phyloP scores from a whole-genome alignment of 768 basidiomycete species.

The Boletellus ananiceps region DNA sequence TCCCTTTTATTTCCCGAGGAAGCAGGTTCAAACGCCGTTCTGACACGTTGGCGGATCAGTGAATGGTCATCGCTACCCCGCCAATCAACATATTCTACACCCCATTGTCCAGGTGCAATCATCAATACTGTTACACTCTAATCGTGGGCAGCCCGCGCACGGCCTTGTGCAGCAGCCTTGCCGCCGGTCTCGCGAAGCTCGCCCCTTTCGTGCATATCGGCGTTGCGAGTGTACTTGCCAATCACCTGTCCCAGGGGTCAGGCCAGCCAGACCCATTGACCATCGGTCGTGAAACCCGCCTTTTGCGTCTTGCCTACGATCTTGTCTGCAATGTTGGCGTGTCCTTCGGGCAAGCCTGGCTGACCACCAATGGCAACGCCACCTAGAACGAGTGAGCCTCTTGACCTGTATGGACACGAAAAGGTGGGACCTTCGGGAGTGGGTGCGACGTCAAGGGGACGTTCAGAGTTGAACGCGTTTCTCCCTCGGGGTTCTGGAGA shows the following conservation, averaged over 20 bases:
- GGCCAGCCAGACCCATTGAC: not conserved
- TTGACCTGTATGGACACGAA: not conserved
- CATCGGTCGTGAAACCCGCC: slow-evolving; percentile 26
- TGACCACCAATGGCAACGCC: slow-evolving; percentile 27
- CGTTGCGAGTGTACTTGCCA: slow-evolving; percentile 46
- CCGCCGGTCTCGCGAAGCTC: slow-evolving; percentile 52
- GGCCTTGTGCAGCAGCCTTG: slow-evolving; percentile 40
- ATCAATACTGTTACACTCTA: slow-evolving; percentile 7
- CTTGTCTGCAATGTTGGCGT: slow-evolving; percentile 47
- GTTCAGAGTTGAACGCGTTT: slow-evolving; percentile 29
- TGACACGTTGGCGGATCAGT: no score
- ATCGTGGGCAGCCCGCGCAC: slow-evolving; percentile 41
- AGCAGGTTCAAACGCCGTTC: no score
- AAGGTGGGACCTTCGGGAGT: slow-evolving; percentile 28
- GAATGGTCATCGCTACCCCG: no score
- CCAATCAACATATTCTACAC: no score
- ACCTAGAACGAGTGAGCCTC: slow-evolving; percentile 8
- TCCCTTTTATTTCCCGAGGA: no score
- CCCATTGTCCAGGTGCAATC: no score
- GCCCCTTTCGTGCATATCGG: slow-evolving; percentile 52
- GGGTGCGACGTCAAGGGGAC: slow-evolving; percentile 38
- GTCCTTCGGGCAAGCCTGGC: slow-evolving; percentile 26
- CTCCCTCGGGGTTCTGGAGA: no score
- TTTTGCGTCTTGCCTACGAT: slow-evolving; percentile 56
- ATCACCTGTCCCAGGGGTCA: slow-evolving; percentile 34